Evolutionary conservation across 2,329 filamentous ascomycete species (phyloP), one percentile per base, ranked within the genome.

Genomic region (Venturia pyrina): DNA sequence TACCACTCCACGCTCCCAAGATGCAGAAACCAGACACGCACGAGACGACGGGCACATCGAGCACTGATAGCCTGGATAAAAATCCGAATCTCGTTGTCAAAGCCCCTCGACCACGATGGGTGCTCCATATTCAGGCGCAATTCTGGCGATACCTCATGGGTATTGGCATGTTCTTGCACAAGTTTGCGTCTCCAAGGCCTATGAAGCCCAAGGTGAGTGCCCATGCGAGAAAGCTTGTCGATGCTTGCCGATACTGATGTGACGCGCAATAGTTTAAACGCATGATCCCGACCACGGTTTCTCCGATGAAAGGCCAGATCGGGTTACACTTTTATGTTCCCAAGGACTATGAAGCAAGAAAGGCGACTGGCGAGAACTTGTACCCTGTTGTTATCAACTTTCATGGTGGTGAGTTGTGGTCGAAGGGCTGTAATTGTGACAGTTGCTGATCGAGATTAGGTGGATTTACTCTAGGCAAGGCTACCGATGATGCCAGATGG

Each of bases 121-220:
- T 85, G 71, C 81, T 90, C 13, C 82, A 83, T 65, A 70, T 87
- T 64, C 83, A 89, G 73, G 88, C 88, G 60, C 76, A 81, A 37
- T 82, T 87, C 73, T 89, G 87, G 87, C 82, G 89, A 64, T 80
- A 83, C 66, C 78, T 90, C 53, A 89, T 89, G 83, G 80, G 80
- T 66, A 81, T 89, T 66, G 88, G 87, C 71, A 89, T 90, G 87
- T 79, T 83, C 67, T 77, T 90, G 48, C 88, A 91, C 73, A 83
- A 81, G 65, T 76, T 87, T 67, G 83, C 87, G 0, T 77, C 81
- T 53, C 86, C 87, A 7, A 80, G 82, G 62, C 85, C 87, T 6
- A 85, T 86, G 1, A 78, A 77, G 41, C 86, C 87, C 21, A 56
- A 62, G 24, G 60, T 62, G 21, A 40, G 57, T 3, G 57, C 32